phyloP scores from a whole-genome alignment of 2,329 filamentous ascomycete species.

The Tolypocladium cylindrosporum region DNA sequence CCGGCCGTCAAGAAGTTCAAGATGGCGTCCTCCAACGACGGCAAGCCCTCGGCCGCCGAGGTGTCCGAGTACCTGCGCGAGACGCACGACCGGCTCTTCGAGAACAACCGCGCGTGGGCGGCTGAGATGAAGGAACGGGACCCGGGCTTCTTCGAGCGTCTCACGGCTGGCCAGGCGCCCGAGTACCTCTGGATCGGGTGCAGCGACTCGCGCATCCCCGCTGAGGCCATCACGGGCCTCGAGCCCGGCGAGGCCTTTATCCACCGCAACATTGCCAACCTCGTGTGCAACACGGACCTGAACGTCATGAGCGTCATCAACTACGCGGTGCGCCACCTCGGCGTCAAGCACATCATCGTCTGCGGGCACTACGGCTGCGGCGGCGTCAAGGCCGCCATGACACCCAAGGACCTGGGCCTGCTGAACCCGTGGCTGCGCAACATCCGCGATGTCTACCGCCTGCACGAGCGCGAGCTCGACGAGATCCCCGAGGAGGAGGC shows the following conservation, averaged over 20 bases:
- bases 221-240: slow-evolving; percentile 74
- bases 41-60: not conserved
- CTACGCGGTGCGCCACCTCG: slow-evolving; percentile 72
- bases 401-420: slow-evolving; percentile 57
- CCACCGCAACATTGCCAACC: slow-evolving; percentile 91
- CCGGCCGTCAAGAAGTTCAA: not conserved
- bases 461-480: slow-evolving; percentile 63
- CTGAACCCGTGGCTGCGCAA: slow-evolving; percentile 67
- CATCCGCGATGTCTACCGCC: slow-evolving; percentile 64
- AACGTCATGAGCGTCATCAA: slow-evolving; percentile 75
- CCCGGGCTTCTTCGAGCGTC: slow-evolving; percentile 55
- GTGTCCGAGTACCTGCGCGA: slow-evolving; percentile 42
- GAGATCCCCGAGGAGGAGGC: slow-evolving; percentile 46
- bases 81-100: slow-evolving; percentile 57
- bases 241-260: slow-evolving; percentile 88
- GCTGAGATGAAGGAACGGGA: slow-evolving; percentile 45
- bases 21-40: slow-evolving; percentile 1
- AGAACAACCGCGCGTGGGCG: slow-evolving; percentile 59
- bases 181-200: slow-evolving; percentile 85
- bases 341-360: slow-evolving; percentile 72
- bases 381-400: slow-evolving; percentile 66
- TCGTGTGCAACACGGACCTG: slow-evolving; percentile 70
- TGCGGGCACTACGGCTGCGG: slow-evolving; percentile 74
- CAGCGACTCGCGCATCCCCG: slow-evolving; percentile 84
- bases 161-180: slow-evolving; percentile 54